Base-by-base conservation (phyloP, 2,329 filamentous ascomycete genomes). In the Fusarium haematococcum region DNA sequence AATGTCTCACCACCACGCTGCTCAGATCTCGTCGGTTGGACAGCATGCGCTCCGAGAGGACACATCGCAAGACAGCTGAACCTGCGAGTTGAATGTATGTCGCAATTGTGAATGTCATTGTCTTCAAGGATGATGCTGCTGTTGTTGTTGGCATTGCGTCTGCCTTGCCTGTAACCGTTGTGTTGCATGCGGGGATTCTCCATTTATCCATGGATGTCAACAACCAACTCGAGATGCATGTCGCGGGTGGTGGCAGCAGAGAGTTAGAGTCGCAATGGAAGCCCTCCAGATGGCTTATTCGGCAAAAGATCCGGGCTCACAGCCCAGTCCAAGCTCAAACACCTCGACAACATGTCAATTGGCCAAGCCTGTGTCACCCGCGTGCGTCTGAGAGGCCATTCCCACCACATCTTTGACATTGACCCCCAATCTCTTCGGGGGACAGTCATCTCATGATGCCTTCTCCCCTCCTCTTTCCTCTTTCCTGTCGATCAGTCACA, bases 381-480 rank as follows among this genome's bases (percentile, higher is more conserved):
- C 25, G 30, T 16, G 27, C n/a, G 33, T 37, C 11, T 61, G 50
- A 57, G 69, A 74, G 69, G 71, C 71, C 72, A 75, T 75, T 69
- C 65, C 68, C 58, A 63, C 33, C 48, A 50, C 48, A 39, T 43
- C 63, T 50, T 57, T n/a, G 41, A 52, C 32, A 30, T 56, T 59
- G 41, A 59, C 30, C 61, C 56, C 62, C 56, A 50, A 54, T 43
- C 18, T 30, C 52, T 56, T 59, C 37, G 48, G 39, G 32, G 32
- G 45, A 41, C 63, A 50, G 20, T 32, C 70, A 65, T 65, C 59
- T 68, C 54, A 27, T 32, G 58, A 30, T 61, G 27, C n/a, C 35
- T 27, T 56, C 52, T 30, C 52, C 45, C 54, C 41, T 62, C 41
- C 58, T 45, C 20, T 57, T 65, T 67, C 33, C 23, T 72, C 56